A percentile compares a stretch with the other conserved stretches of the same genome.
phyloP scores from a whole-genome alignment of 2,329 filamentous ascomycete species.

The Blastomyces gilchristii region DNA sequence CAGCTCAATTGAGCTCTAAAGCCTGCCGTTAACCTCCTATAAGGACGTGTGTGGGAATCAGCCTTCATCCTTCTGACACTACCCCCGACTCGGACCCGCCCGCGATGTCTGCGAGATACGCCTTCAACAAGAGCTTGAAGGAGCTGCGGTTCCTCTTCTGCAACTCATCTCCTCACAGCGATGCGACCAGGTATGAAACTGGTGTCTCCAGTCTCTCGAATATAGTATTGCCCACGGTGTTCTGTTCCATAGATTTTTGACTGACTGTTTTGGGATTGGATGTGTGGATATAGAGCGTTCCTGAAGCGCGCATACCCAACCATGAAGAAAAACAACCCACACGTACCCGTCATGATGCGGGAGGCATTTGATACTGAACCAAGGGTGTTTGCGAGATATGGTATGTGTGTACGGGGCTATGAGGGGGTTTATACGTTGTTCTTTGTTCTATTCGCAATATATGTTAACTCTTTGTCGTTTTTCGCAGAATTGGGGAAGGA shows the following conservation, averaged over 20 bases:
- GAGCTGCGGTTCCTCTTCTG: conserved; percentile 97
- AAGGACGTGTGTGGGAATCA: not conserved
- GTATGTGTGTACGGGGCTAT: conserved; percentile 41
- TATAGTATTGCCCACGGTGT: not conserved
- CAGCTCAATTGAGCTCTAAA: conserved; percentile 13
- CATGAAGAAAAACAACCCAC: conserved; percentile 98
- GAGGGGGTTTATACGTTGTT: not conserved
- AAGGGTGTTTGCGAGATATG: conserved; percentile 85
- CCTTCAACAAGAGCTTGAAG: conserved; percentile 77
- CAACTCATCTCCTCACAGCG: conserved; percentile 85
- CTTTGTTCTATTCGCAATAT: not conserved
- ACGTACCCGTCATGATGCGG: conserved; percentile 86
- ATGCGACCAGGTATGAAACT: conserved; percentile 62
- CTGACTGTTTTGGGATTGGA: not conserved
- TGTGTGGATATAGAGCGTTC: conserved; percentile 52
- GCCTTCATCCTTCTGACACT: not conserved
- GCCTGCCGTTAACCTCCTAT: not conserved
- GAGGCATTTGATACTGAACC: conserved; percentile 79
- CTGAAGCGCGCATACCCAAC: conserved; percentile 84
- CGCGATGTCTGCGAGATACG: conserved; percentile 84
- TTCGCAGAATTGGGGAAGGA: conserved; percentile 56
- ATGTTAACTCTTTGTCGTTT: not conserved
- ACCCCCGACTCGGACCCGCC: conserved; percentile 15
- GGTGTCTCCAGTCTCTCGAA: not conserved
- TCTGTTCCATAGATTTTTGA: too few relatives aligned